Percentiles rank a stretch among this genome's conserved stretches.
phyloP scores from a whole-genome alignment of 2,329 filamentous ascomycete genomes.

The Tolypocladium tundrense region DNA sequence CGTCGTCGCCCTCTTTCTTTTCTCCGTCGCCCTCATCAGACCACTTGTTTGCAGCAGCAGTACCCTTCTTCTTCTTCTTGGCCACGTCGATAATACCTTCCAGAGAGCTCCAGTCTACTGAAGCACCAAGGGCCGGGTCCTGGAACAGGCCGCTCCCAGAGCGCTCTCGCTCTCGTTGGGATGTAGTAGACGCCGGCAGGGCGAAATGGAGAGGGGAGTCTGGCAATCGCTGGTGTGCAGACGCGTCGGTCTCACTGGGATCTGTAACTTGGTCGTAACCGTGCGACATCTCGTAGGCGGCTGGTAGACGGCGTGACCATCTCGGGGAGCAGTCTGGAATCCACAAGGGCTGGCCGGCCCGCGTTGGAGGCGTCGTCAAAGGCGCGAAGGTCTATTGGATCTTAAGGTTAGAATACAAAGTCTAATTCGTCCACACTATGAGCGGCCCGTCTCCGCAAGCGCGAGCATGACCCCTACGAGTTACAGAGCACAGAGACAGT shows the following conservation, averaged over 20 bases:
- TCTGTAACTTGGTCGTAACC: neutral
- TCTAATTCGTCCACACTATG: neutral
- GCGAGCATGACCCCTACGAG: neutral
- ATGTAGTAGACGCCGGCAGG: neutral
- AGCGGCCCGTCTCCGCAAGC: neutral
- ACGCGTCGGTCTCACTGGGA: neutral
- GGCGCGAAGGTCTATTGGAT: neutral
- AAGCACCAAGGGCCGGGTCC: slow-evolving; percentile 11
- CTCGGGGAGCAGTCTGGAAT: slow-evolving; percentile 1
- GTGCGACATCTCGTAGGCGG: neutral
- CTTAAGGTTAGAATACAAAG: neutral
- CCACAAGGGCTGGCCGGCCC: neutral
- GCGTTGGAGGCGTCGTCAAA: neutral
- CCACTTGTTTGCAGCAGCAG: slow-evolving; percentile 2
- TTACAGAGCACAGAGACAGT: neutral
- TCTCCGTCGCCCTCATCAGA: slow-evolving; percentile 4
- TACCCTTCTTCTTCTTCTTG: slow-evolving; percentile 11
- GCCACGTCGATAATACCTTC: slow-evolving; percentile 6
- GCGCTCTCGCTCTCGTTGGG: neutral
- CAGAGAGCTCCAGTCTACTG: slow-evolving; percentile 10
- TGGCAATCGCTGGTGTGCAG: slow-evolving; percentile 5
- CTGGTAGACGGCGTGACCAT: neutral
- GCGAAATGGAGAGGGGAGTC: neutral
- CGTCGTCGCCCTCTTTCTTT: slow-evolving; percentile 6
- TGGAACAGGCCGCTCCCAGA: slow-evolving; percentile 6